Evolutionary conservation across 2,329 filamentous ascomycete genomes (phyloP).

Genomic region (Blastomyces emzantsi): DNA sequence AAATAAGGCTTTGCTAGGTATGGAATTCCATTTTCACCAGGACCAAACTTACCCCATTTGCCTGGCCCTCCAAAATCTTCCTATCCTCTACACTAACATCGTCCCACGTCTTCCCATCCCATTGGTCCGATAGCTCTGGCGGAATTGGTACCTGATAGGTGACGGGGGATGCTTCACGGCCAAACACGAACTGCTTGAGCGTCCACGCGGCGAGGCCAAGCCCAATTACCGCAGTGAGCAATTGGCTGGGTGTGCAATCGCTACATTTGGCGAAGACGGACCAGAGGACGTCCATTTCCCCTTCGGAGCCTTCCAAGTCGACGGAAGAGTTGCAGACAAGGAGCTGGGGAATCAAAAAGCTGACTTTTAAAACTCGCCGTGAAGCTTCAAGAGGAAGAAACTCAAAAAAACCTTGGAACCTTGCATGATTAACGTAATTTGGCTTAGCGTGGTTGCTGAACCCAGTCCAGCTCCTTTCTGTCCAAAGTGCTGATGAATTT

Average conservation of each 20-base stretch:
- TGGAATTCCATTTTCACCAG: not conserved
- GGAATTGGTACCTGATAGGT: constrained; percentile 33
- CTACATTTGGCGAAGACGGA: constrained; percentile 5
- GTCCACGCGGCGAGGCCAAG: constrained; percentile 9
- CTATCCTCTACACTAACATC: constrained; percentile 27
- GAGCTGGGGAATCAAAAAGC: too few relatives aligned
- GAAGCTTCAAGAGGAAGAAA: too few relatives aligned
- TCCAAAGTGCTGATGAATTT: not conserved
- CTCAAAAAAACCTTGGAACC: too few relatives aligned
- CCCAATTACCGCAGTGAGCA: constrained; percentile 10
- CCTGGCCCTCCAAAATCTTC: constrained; percentile 31
- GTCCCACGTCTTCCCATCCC: constrained; percentile 29
- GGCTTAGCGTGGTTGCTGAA: too few relatives aligned
- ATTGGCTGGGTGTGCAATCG: constrained; percentile 6
- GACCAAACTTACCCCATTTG: constrained; percentile 29
- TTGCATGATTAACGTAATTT: too few relatives aligned
- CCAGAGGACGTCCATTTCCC: constrained; percentile 12
- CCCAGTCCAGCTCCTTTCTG: not conserved
- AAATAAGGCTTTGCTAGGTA: not conserved
- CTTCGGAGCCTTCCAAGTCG: not conserved
- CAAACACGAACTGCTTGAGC: constrained; percentile 9
- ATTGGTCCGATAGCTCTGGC: constrained; percentile 26
- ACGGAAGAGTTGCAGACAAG: not conserved
- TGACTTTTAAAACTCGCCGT: too few relatives aligned
- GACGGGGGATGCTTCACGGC: constrained; percentile 27